A percentile compares a stretch with the other conserved stretches of the same genome.
These are phyloP conservation scores for Lunularia cruciata DNA, from an alignment of 225 moss, liverwort and hornwort genomes.

Conservation along the genomic window DNA sequence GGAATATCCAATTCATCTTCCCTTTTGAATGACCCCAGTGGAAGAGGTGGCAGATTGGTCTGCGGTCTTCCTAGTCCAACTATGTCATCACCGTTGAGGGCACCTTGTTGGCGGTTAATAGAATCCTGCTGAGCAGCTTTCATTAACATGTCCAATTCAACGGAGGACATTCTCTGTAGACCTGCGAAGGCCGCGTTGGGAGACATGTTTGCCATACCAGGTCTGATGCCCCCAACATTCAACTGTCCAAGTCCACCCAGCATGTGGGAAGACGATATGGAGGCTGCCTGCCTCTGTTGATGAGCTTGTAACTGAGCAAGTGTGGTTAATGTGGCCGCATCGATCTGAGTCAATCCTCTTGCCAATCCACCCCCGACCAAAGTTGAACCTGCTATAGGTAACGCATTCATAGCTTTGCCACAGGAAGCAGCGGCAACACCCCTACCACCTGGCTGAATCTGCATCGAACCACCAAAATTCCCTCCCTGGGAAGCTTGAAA, in stretches of 20 bases:
- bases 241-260: constrained; percentile 33
- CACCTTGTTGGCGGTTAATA: constrained; percentile 48
- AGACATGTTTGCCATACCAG: constrained; percentile 16
- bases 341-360: constrained; percentile 50
- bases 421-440: constrained; percentile 53
- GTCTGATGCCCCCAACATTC: constrained; percentile 33
- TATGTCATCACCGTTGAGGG: constrained; percentile 31
- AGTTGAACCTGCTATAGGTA: constrained; percentile 39
- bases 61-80: constrained; percentile 34
- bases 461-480: constrained; percentile 84
- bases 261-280: constrained; percentile 19
- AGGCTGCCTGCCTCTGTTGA: constrained; percentile 32
- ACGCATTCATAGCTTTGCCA: constrained; percentile 41
- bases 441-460: constrained; percentile 90
- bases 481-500: constrained; percentile 71
- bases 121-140: constrained; percentile 71
- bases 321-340: constrained; percentile 58
- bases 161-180: constrained; percentile 75
- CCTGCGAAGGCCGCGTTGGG: constrained; percentile 40
- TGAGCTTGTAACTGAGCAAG: constrained; percentile 77
- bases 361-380: constrained; percentile 36
- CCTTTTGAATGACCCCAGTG: constrained; percentile 36
- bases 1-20: constrained; percentile 49
- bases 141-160: constrained; percentile 82
- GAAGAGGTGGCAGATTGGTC: constrained; percentile 42